phyloP scores from a whole-genome alignment of 139 green algal genomes.

The Chlamydomonas applanata region DNA sequence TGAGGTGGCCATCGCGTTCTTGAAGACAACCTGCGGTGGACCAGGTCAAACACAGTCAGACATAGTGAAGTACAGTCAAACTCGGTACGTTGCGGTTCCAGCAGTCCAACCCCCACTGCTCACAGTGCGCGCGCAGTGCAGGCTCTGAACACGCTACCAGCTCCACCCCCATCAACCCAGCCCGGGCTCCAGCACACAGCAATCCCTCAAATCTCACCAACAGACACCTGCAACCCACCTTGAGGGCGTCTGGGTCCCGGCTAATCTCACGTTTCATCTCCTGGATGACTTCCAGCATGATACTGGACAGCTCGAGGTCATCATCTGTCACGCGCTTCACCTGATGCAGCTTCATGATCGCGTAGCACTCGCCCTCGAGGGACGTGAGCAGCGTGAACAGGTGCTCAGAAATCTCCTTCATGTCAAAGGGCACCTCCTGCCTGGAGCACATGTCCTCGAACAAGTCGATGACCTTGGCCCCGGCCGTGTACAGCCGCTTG shows the following conservation, averaged over 20 bases:
- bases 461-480: constrained; percentile 26
- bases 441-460: constrained; percentile 39
- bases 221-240: constrained; percentile 10
- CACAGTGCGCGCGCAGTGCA: too few relatives aligned
- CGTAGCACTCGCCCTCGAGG: constrained; percentile 43
- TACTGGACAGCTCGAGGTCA: constrained; percentile 29
- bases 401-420: constrained; percentile 42
- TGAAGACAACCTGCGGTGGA: constrained; percentile 18
- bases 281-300: constrained; percentile 44
- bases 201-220: too few relatives aligned
- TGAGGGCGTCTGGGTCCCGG: constrained; percentile 33
- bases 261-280: constrained; percentile 39
- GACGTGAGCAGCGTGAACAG: constrained; percentile 31
- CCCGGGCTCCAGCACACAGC: too few relatives aligned
- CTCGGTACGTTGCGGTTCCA: too few relatives aligned
- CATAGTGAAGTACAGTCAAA: too few relatives aligned
- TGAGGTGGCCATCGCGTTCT: constrained; percentile 20
- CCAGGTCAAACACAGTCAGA: too few relatives aligned
- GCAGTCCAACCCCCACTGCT: too few relatives aligned
- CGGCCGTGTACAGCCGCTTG: constrained; percentile 33
- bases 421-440: constrained; percentile 45
- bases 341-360: constrained; percentile 30
- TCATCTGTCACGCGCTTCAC: constrained; percentile 14
- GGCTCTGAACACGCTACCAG: too few relatives aligned
- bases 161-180: too few relatives aligned